Conservation (phyloP, 2,329 filamentous ascomycete genomes). For the Scolecobasidium constrictum region DNA sequence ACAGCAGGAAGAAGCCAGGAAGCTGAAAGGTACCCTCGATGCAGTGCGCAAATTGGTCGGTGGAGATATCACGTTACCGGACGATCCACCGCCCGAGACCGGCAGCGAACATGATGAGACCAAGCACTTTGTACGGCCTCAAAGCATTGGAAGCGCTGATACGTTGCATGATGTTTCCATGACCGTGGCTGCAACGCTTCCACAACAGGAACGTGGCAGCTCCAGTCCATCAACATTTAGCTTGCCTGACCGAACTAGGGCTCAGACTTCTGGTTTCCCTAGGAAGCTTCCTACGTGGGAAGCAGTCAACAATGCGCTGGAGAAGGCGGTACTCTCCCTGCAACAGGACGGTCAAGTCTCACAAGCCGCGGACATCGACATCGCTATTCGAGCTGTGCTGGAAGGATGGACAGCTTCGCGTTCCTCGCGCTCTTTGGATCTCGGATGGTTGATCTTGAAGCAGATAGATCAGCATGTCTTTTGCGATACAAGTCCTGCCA, state of each 20-base stretch:
- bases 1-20: not conserved
- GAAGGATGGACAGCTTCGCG: not conserved
- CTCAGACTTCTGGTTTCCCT: not conserved
- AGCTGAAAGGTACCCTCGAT: not conserved
- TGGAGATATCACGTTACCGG: not conserved
- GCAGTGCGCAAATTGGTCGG: not conserved
- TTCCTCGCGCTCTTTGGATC: not conserved
- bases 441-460: not conserved
- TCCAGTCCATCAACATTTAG: not conserved
- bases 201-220: not conserved
- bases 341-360: not conserved
- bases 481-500: not conserved
- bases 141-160: not conserved
- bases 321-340: not conserved
- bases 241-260: not conserved
- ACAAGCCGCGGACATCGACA: not conserved
- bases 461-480: conserved; percentile 1
- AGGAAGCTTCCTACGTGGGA: not conserved
- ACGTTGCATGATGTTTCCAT: not conserved
- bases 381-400: not conserved
- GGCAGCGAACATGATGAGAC: not conserved
- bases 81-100: not conserved
- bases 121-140: not conserved
- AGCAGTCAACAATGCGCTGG: not conserved
- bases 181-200: not conserved